phyloP scores from a whole-genome alignment of 768 basidiomycete species.

The Hygrocybe punicea region DNA sequence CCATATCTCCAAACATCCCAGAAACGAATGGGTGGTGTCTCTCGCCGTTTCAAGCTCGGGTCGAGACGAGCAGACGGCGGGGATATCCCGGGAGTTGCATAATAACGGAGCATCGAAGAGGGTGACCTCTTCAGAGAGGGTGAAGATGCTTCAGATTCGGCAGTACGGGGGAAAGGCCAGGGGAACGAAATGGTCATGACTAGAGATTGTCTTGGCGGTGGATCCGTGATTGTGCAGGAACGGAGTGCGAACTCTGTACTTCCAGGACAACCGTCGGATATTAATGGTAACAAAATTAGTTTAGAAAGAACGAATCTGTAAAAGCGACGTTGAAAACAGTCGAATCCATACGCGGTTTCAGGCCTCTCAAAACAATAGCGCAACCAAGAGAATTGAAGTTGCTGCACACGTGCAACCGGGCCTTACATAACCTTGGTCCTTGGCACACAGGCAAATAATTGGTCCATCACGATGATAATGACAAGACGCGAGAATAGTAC shows the following conservation, averaged over 20 bases:
- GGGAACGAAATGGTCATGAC: conserved; percentile 7
- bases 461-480: not conserved
- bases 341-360: too few relatives aligned
- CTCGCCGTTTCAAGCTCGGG: conserved; percentile 58
- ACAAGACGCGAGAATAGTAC: not conserved
- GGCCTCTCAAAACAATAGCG: too few relatives aligned
- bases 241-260: too few relatives aligned
- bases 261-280: not conserved
- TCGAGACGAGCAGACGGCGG: conserved; percentile 75
- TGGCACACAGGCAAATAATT: not conserved
- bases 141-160: not conserved
- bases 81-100: conserved; percentile 61
- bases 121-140: not conserved
- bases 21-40: conserved; percentile 52
- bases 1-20: conserved; percentile 76
- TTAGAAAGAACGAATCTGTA: too few relatives aligned
- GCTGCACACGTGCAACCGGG: too few relatives aligned
- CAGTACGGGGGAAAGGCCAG: conserved; percentile 3
- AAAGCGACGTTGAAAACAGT: too few relatives aligned
- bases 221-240: too few relatives aligned
- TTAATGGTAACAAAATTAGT: too few relatives aligned
- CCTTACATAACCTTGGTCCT: not conserved
- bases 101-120: conserved; percentile 43
- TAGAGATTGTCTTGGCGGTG: not conserved
- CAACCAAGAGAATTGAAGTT: too few relatives aligned